Evolutionary conservation across 139 green algal species (phyloP), one percentile per base, ranked within the genome.

Genomic region (Chlamydomonas incerta): DNA sequence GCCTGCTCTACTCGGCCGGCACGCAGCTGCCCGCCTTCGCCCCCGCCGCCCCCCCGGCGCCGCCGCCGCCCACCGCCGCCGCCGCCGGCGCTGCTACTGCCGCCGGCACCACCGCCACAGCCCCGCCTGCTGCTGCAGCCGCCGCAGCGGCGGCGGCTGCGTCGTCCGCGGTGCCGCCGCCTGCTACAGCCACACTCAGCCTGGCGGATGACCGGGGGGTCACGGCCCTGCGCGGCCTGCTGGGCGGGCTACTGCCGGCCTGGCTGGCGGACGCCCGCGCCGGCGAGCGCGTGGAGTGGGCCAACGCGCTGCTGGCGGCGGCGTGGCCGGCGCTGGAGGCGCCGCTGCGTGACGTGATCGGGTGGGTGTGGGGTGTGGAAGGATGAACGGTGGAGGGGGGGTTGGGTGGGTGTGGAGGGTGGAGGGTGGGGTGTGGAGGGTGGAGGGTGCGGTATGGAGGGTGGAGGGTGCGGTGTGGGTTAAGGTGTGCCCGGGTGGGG

Each of bases 1-100:
- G 62, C 63, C 62, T 83, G 15, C 62, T 83, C 18, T 83, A 83
- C 77, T 52, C 28, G 37, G 77, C 77, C 77, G 77, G 77, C 41
- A 74, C 77, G 21, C 41, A 74, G 31, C 77, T 83, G 11, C 77
- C 77, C 31, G 63, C 63, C 46, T 35, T 24, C 20, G 35, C 60
- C 6, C 18, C 37, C 77, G 13, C 62, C 75, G 62, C 24, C 24
- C 35, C 68, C 18, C 33, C 35, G 35, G 41, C 41, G 41, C 70
- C 70, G 24, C 37, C 70, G 35, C 69, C 33, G 20, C 35, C 37
- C 9, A 15, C 35, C 28, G 0, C 41, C 70, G 5, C 72, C 5
- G 17, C 50, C 14, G n/a, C 72, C 47, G 2, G 47, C 14, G 14
- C 72, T n/a, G n/a, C n/a, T 46, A 13, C 46, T 20, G 29, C 76